A percentile compares a stretch with the other conserved stretches of the same genome.
phyloP scores from a whole-genome alignment of 495 filamentous ascomycete species.

The Lepidopterella palustris region DNA sequence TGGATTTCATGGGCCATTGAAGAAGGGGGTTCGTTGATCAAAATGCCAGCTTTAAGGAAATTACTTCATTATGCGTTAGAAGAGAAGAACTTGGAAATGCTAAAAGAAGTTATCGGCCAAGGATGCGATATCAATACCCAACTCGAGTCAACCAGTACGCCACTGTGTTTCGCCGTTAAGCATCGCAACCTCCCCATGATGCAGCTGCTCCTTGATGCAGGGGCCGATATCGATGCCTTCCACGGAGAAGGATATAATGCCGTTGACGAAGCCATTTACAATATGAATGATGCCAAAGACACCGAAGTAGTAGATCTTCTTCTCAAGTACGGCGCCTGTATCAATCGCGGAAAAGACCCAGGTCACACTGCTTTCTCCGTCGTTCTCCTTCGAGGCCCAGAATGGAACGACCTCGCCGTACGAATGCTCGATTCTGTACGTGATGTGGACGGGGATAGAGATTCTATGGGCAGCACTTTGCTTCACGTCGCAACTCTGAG shows the following conservation, averaged over 20 bases:
- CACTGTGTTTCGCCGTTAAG: constrained; percentile 6
- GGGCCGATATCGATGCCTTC: constrained; percentile 2
- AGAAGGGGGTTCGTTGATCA: constrained; percentile 10
- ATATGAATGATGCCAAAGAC: constrained; percentile 12
- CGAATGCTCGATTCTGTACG: constrained; percentile 12
- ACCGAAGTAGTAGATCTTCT: constrained; percentile 12
- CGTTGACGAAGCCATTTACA: constrained; percentile 12
- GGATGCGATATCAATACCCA: constrained; percentile 8
- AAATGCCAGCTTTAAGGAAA: constrained; percentile 1
- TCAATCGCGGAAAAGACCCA: constrained; percentile 14
- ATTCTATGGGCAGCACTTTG: constrained; percentile 3
- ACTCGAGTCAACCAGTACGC: constrained; percentile 14
- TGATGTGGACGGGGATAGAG: constrained; percentile 9
- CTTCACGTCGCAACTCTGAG: constrained; percentile 11
- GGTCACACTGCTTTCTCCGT: constrained; percentile 10
- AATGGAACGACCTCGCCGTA: constrained; percentile 6
- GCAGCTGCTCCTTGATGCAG: constrained; percentile 2
- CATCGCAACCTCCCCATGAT: constrained; percentile 10
- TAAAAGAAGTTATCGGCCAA: background rate
- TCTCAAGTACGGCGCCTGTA: constrained; percentile 5
- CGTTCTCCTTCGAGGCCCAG: background rate
- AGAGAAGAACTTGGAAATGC: constrained; percentile 3
- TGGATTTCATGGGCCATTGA: constrained; percentile 15
- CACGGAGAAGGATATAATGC: background rate
- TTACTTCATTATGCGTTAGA: constrained; percentile 18